phyloP scores from a whole-genome alignment of 2,329 filamentous ascomycete species.

The Beauveria medogensis region DNA sequence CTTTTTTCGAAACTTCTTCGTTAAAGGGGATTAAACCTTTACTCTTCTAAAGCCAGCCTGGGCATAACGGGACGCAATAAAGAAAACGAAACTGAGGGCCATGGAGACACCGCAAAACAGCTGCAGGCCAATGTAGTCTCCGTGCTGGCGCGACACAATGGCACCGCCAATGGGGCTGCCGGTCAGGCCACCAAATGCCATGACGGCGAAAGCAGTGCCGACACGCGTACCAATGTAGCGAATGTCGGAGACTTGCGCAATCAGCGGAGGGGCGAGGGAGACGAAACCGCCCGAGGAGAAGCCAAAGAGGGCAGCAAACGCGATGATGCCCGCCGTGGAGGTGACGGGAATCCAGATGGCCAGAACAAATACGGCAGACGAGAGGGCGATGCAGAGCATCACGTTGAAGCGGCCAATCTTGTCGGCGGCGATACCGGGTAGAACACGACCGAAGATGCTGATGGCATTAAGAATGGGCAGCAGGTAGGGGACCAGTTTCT shows the following conservation, averaged over 20 bases:
- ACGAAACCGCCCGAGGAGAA: constrained; percentile 62
- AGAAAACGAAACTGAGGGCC: constrained; percentile 21
- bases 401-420: constrained; percentile 38
- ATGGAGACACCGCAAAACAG: constrained; percentile 54
- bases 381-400: constrained; percentile 42
- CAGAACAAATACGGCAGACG: constrained; percentile 38
- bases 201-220: constrained; percentile 54
- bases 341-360: constrained; percentile 42
- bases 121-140: constrained; percentile 51
- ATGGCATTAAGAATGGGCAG: constrained; percentile 50
- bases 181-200: constrained; percentile 56
- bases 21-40: neutral
- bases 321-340: constrained; percentile 49
- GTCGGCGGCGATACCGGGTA: constrained; percentile 41
- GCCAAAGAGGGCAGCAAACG: constrained; percentile 61
- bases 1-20: neutral
- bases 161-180: constrained; percentile 62
- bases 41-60: constrained; percentile 24
- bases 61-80: constrained; percentile 24
- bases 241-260: constrained; percentile 65
- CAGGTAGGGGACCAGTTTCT: constrained; percentile 36
- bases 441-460: constrained; percentile 43
- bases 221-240: constrained; percentile 60
- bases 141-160: constrained; percentile 43
- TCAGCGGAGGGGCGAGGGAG: constrained; percentile 51